Percentiles rank a stretch among this genome's conserved stretches.
Evolutionary conservation across 1,139 yeast species (phyloP).

Genomic region (Zygosaccharomyces pseudobailii): DNA sequence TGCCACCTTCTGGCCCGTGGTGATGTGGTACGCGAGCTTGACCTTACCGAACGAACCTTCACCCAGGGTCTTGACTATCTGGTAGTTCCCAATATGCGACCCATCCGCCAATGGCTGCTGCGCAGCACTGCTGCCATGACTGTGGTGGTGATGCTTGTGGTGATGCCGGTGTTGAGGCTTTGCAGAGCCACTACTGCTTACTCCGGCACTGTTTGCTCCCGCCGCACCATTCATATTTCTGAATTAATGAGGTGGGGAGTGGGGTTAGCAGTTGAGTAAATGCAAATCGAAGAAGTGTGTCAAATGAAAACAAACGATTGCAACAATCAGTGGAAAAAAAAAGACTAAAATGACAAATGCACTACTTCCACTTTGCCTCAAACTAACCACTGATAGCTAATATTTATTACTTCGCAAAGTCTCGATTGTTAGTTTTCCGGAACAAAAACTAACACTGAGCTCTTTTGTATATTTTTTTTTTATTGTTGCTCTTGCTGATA

Average conservation of each 20-base stretch:
- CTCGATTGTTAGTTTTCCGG: neutral
- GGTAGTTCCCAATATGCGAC: constrained; percentile 81
- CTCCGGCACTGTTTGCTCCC: neutral
- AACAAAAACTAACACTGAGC: neutral
- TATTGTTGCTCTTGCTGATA: neutral
- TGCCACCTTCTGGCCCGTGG: constrained; percentile 92
- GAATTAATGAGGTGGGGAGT: neutral
- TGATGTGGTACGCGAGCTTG: constrained; percentile 86
- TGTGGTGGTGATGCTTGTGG: constrained; percentile 26
- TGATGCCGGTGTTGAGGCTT: constrained; percentile 15
- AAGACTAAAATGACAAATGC: neutral
- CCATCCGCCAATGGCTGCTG: constrained; percentile 32
- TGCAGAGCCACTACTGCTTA: constrained; percentile 6
- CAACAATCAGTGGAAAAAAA: neutral
- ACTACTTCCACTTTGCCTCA: neutral
- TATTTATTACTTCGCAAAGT: neutral
- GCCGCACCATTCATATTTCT: neutral
- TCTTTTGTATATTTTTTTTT: neutral
- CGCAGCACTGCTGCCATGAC: constrained; percentile 10
- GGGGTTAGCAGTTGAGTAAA: neutral
- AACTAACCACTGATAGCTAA: neutral
- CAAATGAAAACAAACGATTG: neutral
- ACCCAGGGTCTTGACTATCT: constrained; percentile 88
- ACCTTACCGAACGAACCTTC: constrained; percentile 98
- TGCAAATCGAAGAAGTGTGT: neutral